Conservation (phyloP, 805 yeast species). For the Candida arabinofermentans region DNA sequence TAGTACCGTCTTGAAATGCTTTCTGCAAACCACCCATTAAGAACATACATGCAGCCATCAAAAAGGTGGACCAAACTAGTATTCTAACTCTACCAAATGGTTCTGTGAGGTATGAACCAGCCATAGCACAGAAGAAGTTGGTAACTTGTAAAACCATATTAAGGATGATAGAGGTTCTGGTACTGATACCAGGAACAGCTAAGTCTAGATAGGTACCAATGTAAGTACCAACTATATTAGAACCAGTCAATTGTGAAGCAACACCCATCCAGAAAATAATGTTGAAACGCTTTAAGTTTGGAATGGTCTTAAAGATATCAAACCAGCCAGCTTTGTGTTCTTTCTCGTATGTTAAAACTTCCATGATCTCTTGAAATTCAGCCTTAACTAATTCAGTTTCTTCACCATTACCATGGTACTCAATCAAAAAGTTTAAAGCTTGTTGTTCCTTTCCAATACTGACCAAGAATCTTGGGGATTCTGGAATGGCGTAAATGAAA, state of each 20-base stretch:
- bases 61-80: constrained; percentile 19
- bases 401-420: constrained; percentile 22
- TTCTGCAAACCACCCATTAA: constrained; percentile 24
- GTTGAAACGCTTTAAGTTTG: constrained; percentile 24
- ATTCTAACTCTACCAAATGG: constrained; percentile 23
- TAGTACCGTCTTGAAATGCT: constrained; percentile 18
- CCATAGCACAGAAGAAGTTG: constrained; percentile 22
- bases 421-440: constrained; percentile 24
- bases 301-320: constrained; percentile 18
- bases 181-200: constrained; percentile 23
- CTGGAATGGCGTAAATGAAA: constrained; percentile 25
- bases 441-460: constrained; percentile 24
- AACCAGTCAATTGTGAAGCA: constrained; percentile 26
- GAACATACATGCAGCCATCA: constrained; percentile 25
- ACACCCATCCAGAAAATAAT: constrained; percentile 27
- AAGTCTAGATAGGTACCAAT: constrained; percentile 32
- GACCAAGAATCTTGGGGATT: constrained; percentile 32
- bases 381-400: constrained; percentile 15
- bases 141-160: constrained; percentile 23
- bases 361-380: constrained; percentile 24
- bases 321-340: constrained; percentile 21
- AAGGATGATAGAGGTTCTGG: constrained; percentile 24
- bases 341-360: constrained; percentile 19
- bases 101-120: constrained; percentile 24
- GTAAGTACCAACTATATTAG: constrained; percentile 27